phyloP scores from a whole-genome alignment of 78 protist species.

The Neovahlkampfia damariscottae region DNA sequence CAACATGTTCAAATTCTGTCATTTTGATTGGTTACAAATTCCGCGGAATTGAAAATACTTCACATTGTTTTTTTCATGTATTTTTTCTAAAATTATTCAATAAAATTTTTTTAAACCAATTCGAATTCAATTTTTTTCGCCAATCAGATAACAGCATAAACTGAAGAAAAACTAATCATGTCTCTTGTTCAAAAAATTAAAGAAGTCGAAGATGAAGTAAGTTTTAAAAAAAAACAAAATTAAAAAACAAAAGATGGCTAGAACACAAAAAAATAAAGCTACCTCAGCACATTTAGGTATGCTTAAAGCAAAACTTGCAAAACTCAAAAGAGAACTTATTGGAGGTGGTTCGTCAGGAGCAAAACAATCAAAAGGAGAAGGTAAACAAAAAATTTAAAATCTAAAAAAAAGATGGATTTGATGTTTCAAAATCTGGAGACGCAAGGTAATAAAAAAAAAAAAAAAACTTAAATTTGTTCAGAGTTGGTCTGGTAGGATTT shows the following conservation, averaged over 20 bases:
- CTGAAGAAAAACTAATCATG: conserved; percentile 14
- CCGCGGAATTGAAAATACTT: no score
- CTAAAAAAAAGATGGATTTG: conserved; percentile 61
- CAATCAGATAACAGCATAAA: not conserved
- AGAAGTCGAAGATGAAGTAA: conserved; percentile 74
- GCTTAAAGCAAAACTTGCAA: conserved; percentile 87
- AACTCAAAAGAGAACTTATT: conserved; percentile 55
- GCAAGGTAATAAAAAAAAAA: not conserved
- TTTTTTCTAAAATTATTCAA: not conserved
- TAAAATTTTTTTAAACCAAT: conserved; percentile 12
- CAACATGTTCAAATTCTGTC: not conserved
- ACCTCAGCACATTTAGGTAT: conserved; percentile 74
- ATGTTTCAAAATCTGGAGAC: conserved; percentile 52
- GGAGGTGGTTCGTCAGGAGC: no score
- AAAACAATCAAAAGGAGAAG: not conserved
- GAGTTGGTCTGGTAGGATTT: conserved; percentile 88
- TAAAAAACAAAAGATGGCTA: no score
- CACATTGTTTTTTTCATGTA: not conserved
- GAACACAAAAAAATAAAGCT: conserved; percentile 97
- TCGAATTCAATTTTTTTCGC: not conserved
- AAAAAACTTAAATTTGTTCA: conserved; percentile 55
- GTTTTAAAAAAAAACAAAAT: no score
- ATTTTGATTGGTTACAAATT: no score
- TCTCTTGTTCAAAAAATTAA: conserved; percentile 60
- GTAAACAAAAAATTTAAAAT: no score